Conservation (phyloP, 768 basidiomycete genomes). For the Amylocystis lapponica region DNA sequence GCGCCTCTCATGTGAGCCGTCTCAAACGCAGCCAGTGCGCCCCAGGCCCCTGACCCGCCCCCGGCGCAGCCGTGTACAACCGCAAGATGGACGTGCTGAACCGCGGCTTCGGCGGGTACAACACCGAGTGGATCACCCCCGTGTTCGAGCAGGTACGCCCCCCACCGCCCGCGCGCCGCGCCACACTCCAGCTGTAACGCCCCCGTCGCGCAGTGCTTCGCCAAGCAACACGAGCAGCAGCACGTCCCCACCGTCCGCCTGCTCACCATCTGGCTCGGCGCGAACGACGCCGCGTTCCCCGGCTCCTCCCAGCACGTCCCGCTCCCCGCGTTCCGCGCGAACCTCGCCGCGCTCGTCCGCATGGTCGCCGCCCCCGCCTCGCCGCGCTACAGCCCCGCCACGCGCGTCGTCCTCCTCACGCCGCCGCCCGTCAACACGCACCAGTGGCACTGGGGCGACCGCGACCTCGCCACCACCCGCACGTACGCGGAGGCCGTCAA, state of each 20-base stretch:
- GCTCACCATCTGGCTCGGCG: conserved; percentile 87
- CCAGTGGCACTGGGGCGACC: conserved; percentile 56
- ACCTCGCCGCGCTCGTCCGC: conserved; percentile 57
- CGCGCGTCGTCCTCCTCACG: conserved; percentile 74
- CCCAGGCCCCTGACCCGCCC: not conserved
- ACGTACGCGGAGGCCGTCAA: conserved; percentile 67
- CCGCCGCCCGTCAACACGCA: conserved; percentile 77
- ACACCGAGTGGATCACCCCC: conserved; percentile 80
- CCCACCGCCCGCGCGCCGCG: not conserved
- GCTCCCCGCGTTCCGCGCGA: conserved; percentile 53
- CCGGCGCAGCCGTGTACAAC: conserved; percentile 57
- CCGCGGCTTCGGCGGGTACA: conserved; percentile 81
- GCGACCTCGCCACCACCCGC: conserved; percentile 55
- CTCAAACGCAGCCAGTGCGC: too few species aligned
- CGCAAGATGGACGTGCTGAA: conserved; percentile 85
- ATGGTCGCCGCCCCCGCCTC: conserved; percentile 61
- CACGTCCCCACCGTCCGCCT: conserved; percentile 58
- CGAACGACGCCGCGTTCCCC: conserved; percentile 75
- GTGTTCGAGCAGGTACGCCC: conserved; percentile 64
- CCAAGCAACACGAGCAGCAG: conserved; percentile 40
- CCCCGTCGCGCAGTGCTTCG: conserved; percentile 51
- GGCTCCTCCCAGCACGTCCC: conserved; percentile 75
- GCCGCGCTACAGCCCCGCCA: conserved; percentile 59
- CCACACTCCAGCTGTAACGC: not conserved
- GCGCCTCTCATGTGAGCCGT: conserved; percentile 57